phyloP scores from a whole-genome alignment of 2,329 filamentous ascomycete species.

The Davidsoniella eucalypti region DNA sequence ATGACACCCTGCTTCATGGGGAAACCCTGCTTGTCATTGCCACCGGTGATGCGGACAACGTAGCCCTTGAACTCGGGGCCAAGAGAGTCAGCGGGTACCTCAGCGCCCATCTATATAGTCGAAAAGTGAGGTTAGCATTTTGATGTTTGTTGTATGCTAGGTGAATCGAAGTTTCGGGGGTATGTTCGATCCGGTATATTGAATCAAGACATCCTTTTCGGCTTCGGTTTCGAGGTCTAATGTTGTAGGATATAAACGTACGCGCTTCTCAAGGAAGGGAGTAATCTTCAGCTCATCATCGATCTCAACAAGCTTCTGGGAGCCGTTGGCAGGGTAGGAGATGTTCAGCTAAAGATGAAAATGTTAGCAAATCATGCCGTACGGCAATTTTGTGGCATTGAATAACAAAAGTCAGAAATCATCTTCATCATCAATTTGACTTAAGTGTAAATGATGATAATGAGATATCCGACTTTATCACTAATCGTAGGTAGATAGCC shows the following conservation, averaged over 20 bases:
- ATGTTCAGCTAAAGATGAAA: slow-evolving; percentile 37
- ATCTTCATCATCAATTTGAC: background rate
- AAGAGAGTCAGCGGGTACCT: slow-evolving; percentile 85
- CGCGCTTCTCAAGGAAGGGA: slow-evolving; percentile 96
- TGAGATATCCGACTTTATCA: background rate
- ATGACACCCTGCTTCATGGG: slow-evolving; percentile 99
- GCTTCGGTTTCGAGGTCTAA: too few relatives aligned
- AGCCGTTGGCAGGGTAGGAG: slow-evolving; percentile 94
- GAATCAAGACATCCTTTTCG: background rate
- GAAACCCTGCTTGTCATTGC: slow-evolving; percentile 99
- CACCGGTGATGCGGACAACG: slow-evolving; percentile 97
- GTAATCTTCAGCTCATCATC: slow-evolving; percentile 99
- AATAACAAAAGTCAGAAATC: too few relatives aligned
- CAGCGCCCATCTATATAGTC: slow-evolving; percentile 56
- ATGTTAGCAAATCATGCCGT: slow-evolving; percentile 16
- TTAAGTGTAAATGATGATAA: background rate
- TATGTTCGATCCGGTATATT: background rate
- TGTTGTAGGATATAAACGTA: slow-evolving; percentile 31
- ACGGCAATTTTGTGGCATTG: slow-evolving; percentile 19
- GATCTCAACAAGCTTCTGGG: slow-evolving; percentile 97
- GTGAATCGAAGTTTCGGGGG: slow-evolving; percentile 14
- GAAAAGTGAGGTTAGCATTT: slow-evolving; percentile 15
- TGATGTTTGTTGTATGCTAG: slow-evolving; percentile 10
- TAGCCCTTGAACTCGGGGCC: slow-evolving; percentile 99
- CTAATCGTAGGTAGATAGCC: background rate